A percentile compares a stretch with the other conserved stretches of the same genome.
phyloP scores from a whole-genome alignment of 768 basidiomycete species.

The Suillus lakei region DNA sequence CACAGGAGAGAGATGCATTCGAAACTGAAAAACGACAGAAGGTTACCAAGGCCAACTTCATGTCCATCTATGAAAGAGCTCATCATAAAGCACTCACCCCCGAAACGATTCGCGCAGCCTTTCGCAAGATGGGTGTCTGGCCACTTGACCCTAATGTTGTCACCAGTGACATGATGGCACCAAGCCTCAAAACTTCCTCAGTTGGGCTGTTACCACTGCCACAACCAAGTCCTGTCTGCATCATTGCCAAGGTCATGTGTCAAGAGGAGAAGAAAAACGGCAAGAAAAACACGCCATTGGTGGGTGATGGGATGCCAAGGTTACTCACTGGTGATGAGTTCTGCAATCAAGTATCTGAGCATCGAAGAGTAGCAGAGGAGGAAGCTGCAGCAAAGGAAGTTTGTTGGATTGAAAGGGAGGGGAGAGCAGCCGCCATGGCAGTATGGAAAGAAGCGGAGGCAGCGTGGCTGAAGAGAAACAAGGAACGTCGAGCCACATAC shows the following conservation, averaged over 20 bases:
- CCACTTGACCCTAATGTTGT: conserved; percentile 32
- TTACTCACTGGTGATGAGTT: conserved; percentile 26
- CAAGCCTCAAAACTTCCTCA: conserved; percentile 36
- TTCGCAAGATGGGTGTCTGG: conserved; percentile 35
- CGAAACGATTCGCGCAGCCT: conserved; percentile 35
- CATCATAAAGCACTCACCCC: conserved; percentile 20
- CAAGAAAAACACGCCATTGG: conserved; percentile 10
- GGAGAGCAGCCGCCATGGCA: conserved; percentile 12
- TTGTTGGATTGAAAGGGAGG: conserved; percentile 5
- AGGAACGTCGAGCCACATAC: conserved; percentile 15
- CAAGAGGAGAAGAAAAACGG: conserved; percentile 12
- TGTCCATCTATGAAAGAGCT: conserved; percentile 22
- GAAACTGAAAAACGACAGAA: not conserved
- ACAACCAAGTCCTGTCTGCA: conserved; percentile 5
- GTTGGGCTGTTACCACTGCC: conserved; percentile 24
- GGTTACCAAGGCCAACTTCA: conserved; percentile 7
- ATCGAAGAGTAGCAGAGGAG: conserved; percentile 5
- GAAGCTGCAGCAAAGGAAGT: conserved; percentile 7
- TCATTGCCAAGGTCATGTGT: not conserved
- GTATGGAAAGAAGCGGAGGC: conserved; percentile 26
- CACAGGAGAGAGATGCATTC: conserved; percentile 11
- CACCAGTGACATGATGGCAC: conserved; percentile 22
- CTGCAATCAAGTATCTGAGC: conserved; percentile 13
- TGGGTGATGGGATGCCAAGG: conserved; percentile 24
- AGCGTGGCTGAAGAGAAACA: conserved; percentile 19